Evolutionary conservation across 495 filamentous ascomycete genomes (phyloP).

Genomic region (Aspergillus baeticus): DNA sequence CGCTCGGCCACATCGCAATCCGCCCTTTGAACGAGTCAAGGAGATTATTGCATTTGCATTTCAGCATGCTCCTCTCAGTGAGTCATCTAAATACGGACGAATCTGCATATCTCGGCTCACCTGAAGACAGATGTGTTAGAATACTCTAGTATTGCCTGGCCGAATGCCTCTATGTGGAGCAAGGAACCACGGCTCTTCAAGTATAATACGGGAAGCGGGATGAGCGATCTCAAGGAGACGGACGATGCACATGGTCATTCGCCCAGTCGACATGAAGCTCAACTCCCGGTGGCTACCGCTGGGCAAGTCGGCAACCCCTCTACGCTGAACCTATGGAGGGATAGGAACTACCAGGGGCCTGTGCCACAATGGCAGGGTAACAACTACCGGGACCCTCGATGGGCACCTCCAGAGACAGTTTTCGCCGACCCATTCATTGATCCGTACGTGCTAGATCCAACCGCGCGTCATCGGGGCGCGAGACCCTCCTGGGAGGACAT

Average conservation of each 20-base stretch:
- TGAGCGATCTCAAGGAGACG: conserved; percentile 25
- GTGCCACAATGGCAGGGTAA: conserved; percentile 17
- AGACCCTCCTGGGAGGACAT: conserved; percentile 47
- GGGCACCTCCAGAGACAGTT: conserved; percentile 20
- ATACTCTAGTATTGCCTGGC: conserved; percentile 76
- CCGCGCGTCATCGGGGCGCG: conserved; percentile 35
- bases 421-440: conserved; percentile 41
- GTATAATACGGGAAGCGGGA: conserved; percentile 25
- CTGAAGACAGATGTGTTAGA: conserved; percentile 64
- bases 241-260: conserved; percentile 52
- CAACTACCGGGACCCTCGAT: conserved; percentile 19
- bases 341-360: conserved; percentile 20
- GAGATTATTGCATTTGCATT: conserved; percentile 80
- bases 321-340: conserved; percentile 27
- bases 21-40: conserved; percentile 66
- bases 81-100: conserved; percentile 13
- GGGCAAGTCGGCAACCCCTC: conserved; percentile 22
- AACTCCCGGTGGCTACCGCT: conserved; percentile 8
- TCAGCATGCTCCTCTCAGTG: conserved; percentile 81
- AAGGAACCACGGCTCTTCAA: conserved; percentile 43
- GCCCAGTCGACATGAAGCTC: conserved; percentile 37
- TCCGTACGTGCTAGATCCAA: conserved; percentile 30
- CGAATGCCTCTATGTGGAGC: conserved; percentile 72
- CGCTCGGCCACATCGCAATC: conserved; percentile 38
- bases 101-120: neutral